phyloP scores from a whole-genome alignment of 2,329 filamentous ascomycete species.

The Trichoderma oligosporum region DNA sequence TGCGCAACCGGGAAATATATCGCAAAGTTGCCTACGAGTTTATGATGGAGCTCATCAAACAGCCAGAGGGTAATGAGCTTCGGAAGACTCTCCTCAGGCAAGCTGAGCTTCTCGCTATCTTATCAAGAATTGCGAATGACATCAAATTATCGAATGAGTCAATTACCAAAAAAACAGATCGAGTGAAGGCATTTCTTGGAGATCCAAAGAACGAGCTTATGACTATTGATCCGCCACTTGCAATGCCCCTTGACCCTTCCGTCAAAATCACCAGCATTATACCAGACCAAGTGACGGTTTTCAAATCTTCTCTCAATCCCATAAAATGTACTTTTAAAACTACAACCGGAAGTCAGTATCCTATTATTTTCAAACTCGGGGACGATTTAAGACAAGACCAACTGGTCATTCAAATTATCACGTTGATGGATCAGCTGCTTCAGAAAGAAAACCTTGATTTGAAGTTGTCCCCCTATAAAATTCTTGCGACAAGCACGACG shows the following conservation, averaged over 20 bases:
- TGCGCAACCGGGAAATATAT: conserved; percentile 78
- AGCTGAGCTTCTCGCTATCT: conserved; percentile 80
- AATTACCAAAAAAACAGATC: conserved; percentile 75
- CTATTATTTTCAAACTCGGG: conserved; percentile 94
- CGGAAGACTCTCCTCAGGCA: conserved; percentile 77
- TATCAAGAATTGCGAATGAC: conserved; percentile 85
- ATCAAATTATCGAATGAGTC: conserved; percentile 77
- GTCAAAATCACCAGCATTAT: conserved; percentile 74
- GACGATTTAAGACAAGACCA: conserved; percentile 97
- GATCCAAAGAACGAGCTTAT: conserved; percentile 89
- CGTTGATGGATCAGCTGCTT: conserved; percentile 91
- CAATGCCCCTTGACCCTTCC: conserved; percentile 82
- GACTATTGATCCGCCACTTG: conserved; percentile 77
- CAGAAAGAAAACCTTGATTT: conserved; percentile 95
- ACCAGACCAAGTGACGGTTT: conserved; percentile 82
- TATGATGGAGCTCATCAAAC: conserved; percentile 78
- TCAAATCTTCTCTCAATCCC: conserved; percentile 91
- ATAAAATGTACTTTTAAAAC: conserved; percentile 91
- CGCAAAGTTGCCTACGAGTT: conserved; percentile 94
- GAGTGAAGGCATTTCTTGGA: conserved; percentile 75
- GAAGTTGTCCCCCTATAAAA: conserved; percentile 92
- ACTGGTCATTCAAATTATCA: conserved; percentile 94
- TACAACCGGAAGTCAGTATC: conserved; percentile 70
- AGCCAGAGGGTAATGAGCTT: conserved; percentile 64
- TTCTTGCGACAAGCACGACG: conserved; percentile 84